Percentiles rank a stretch among this genome's conserved stretches.
phyloP scores from a whole-genome alignment of 129 eudicot genomes.

The Gnaphalium uliginosum region DNA sequence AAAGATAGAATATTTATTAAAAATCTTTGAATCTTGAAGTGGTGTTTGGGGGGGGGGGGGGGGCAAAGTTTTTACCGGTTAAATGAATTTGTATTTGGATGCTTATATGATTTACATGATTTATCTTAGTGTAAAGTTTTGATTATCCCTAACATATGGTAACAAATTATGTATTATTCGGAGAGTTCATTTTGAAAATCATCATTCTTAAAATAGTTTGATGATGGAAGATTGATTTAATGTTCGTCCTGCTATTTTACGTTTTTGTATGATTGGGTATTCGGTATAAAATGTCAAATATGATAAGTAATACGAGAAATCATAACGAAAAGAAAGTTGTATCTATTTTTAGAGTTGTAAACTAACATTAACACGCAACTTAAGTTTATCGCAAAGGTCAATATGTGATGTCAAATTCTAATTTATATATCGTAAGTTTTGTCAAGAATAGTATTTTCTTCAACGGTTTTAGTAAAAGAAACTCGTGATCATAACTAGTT shows the following conservation, averaged over 20 bases:
- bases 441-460: not conserved
- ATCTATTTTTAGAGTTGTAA: not conserved
- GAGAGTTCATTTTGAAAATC: not conserved
- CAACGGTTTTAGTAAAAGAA: no score
- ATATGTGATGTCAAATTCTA: not conserved
- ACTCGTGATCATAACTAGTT: no score
- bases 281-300: not conserved
- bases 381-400: not conserved
- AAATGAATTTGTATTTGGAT: not conserved
- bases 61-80: not conserved
- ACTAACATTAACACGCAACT: not conserved
- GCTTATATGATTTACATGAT: not conserved
- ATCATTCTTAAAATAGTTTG: not conserved
- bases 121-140: not conserved
- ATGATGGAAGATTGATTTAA: not conserved
- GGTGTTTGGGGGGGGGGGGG: constrained; percentile 28
- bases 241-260: not conserved
- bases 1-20: not conserved
- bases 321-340: not conserved
- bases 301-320: no score
- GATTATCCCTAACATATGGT: not conserved
- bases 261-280: not conserved
- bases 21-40: constrained; percentile 14
- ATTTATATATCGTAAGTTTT: not conserved
- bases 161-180: not conserved